These are phyloP conservation scores for Ogataea trehalophila DNA, from an alignment of 805 yeast species.

Conservation along the genomic window DNA sequence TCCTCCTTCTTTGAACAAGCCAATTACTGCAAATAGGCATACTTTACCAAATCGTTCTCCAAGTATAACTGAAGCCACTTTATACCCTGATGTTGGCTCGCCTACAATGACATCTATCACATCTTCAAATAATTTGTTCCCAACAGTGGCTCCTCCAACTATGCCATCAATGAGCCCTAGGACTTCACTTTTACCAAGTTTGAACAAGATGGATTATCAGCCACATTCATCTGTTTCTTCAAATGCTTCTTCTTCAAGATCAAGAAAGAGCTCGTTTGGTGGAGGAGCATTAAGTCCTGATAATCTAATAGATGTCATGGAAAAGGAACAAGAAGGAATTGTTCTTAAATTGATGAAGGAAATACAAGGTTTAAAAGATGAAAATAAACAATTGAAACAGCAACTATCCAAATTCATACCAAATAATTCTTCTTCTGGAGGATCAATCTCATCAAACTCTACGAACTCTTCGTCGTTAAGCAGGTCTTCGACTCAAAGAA, in stretches of 20 bases:
- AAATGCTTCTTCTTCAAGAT: conserved; percentile 15
- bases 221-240: conserved; percentile 21
- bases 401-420: conserved; percentile 22
- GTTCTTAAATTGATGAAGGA: conserved; percentile 64
- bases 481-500: conserved; percentile 21
- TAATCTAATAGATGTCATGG: conserved; percentile 56
- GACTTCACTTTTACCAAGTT: conserved; percentile 6
- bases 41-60: conserved; percentile 21
- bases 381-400: conserved; percentile 39
- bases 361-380: conserved; percentile 49
- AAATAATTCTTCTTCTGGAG: conserved; percentile 14
- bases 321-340: conserved; percentile 71
- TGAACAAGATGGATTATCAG: conserved; percentile 10
- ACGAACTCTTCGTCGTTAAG: conserved; percentile 8
- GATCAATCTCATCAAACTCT: conserved; percentile 1
- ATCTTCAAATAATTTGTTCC: conserved; percentile 2
- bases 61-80: conserved; percentile 14
- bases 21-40: conserved; percentile 18
- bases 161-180: conserved; percentile 8
- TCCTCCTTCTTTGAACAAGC: conserved; percentile 11
- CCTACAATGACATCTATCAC: not conserved
- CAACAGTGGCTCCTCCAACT: not conserved
- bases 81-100: conserved; percentile 1
- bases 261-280: conserved; percentile 16
- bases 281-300: conserved; percentile 33